Evolutionary conservation across 2,329 filamentous ascomycete genomes (phyloP).

Genomic region (Raffaelea deltoideospora): DNA sequence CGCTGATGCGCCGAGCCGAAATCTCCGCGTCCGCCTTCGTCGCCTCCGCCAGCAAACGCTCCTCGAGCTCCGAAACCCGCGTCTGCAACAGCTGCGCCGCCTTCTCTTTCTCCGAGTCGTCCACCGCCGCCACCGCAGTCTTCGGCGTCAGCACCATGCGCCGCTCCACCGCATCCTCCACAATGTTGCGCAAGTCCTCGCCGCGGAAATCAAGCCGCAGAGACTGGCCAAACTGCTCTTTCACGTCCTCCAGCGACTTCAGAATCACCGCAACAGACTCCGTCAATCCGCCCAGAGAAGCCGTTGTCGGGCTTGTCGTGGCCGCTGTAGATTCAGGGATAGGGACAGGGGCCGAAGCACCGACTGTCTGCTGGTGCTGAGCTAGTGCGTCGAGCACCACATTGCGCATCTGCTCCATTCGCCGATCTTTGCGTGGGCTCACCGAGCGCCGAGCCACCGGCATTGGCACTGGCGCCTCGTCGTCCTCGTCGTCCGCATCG

Average conservation of each 20-base stretch:
- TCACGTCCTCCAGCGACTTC: constrained; percentile 52
- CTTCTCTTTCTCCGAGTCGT: constrained; percentile 24
- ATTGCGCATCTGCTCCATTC: constrained; percentile 65
- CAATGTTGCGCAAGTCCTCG: constrained; percentile 43
- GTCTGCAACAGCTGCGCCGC: constrained; percentile 47
- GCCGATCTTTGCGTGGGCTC: constrained; percentile 66
- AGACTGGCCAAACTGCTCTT: constrained; percentile 32
- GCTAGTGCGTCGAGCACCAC: constrained; percentile 61
- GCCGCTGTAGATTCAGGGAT: constrained; percentile 10
- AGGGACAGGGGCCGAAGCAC: not conserved
- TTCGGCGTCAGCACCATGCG: constrained; percentile 36
- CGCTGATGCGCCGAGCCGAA: constrained; percentile 31
- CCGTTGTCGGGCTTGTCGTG: constrained; percentile 14
- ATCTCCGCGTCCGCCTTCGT: constrained; percentile 33
- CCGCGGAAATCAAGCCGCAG: constrained; percentile 27
- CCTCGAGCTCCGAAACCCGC: constrained; percentile 44
- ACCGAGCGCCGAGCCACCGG: constrained; percentile 48
- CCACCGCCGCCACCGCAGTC: constrained; percentile 15
- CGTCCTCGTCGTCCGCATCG: constrained; percentile 89
- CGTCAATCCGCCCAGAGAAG: no score
- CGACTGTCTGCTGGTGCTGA: constrained; percentile 26
- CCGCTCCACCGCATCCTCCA: constrained; percentile 47
- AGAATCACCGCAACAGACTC: constrained; percentile 35
- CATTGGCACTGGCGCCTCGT: constrained; percentile 42
- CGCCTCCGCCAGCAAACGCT: constrained; percentile 34